A percentile compares a stretch with the other conserved stretches of the same genome.
Conservation (phyloP, 202 grass and related monocot species). For the Eragrostis tef region DNA sequence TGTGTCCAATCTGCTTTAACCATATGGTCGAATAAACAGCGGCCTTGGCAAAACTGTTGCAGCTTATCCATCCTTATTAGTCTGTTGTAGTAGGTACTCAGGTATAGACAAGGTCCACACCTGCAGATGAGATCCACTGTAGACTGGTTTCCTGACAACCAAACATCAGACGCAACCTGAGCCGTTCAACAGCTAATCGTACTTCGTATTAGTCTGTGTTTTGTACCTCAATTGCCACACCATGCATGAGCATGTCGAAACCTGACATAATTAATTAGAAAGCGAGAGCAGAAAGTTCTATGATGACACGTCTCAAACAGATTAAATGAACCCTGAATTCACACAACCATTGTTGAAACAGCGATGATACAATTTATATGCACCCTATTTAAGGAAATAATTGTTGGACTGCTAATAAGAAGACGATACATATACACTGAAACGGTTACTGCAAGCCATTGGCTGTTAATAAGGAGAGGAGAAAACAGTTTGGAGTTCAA, state of each 20-base stretch:
- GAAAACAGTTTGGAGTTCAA: background rate
- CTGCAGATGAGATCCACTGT: background rate
- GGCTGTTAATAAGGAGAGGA: no score
- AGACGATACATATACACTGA: no score
- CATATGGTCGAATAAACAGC: background rate
- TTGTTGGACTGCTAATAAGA: background rate
- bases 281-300: slow-evolving; percentile 28
- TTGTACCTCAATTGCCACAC: slow-evolving; percentile 21
- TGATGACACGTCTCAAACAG: background rate
- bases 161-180: slow-evolving; percentile 37
- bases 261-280: slow-evolving; percentile 39
- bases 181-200: slow-evolving; percentile 45
- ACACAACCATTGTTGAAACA: background rate
- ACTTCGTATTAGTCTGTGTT: background rate
- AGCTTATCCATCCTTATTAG: background rate
- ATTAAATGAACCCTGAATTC: background rate
- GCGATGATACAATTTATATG: background rate
- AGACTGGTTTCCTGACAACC: background rate
- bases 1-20: background rate
- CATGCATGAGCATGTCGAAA: slow-evolving; percentile 34
- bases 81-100: slow-evolving; percentile 19
- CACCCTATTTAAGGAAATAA: background rate
- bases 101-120: background rate
- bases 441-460: no score
- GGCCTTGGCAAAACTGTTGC: background rate